Percentiles rank a stretch among this genome's conserved stretches.
These are phyloP conservation scores for Acanthamoeba sp. DNA, from an alignment of 208 protist species.

Conservation along the genomic window DNA sequence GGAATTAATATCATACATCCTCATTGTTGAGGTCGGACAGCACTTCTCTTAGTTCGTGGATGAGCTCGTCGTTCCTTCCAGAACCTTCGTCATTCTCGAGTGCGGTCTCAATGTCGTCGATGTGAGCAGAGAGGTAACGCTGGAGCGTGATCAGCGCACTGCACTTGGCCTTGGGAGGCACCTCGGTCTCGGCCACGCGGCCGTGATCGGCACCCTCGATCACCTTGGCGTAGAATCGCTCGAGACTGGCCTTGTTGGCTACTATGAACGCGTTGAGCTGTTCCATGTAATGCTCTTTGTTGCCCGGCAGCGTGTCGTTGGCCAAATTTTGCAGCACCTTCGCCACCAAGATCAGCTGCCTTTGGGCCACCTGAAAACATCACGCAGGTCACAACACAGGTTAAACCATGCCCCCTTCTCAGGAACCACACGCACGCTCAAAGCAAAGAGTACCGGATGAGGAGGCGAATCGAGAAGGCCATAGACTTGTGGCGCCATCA, in stretches of 20 bases:
- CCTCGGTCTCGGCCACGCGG: neutral
- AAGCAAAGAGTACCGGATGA: neutral
- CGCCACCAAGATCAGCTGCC: slow-evolving; percentile 80
- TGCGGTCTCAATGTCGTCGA: neutral
- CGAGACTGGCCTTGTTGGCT: slow-evolving; percentile 59
- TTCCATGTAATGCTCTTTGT: slow-evolving; percentile 75
- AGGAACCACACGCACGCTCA: too few relatives aligned
- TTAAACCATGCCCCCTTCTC: too few relatives aligned
- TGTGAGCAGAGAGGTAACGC: neutral
- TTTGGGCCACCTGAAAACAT: slow-evolving; percentile 18
- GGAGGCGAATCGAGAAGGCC: neutral
- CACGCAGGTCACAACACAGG: too few relatives aligned
- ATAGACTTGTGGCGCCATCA: slow-evolving; percentile 30
- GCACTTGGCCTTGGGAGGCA: neutral
- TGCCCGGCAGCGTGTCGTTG: slow-evolving; percentile 79
- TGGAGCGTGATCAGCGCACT: neutral
- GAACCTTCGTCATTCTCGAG: neutral
- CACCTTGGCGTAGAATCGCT: slow-evolving; percentile 9
- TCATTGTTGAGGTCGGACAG: neutral
- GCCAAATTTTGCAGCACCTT: slow-evolving; percentile 85
- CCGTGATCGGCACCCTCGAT: neutral
- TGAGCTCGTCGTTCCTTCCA: neutral
- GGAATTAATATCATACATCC: neutral
- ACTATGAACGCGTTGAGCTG: slow-evolving; percentile 81
- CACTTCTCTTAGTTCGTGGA: neutral